Base-by-base conservation (phyloP, 106 monocot species). In the Chionographis japonica region DNA sequence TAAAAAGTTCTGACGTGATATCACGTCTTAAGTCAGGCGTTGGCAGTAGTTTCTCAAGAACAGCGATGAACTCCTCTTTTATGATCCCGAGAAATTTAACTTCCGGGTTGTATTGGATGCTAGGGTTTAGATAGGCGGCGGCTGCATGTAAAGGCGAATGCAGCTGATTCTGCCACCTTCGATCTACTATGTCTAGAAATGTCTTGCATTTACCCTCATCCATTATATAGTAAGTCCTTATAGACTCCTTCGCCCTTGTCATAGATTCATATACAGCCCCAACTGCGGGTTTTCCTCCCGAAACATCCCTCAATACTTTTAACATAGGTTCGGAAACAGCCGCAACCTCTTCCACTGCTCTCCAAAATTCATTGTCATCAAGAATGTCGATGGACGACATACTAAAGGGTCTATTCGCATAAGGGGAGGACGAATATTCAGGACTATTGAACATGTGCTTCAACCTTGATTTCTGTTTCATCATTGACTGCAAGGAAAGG, bases 221-320 rank as follows among this genome's bases (percentile, higher is more conserved):
- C 91, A 95, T 92, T 78, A 95, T 95, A 72, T 91, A 95, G 73
- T 92, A 95, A 17, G 91, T 92, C 53, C 95, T 72, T 55, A 95
- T 86, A n/a, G 88, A 91, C 15, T 95, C 95, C 62, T 84, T 95
- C 17, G 84, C 88, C 68, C 76, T 95, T 4, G 82, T 88, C 88
- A 92, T 95, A 11, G 82, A 89, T 63, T 92, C 95, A 55, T 91
- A 95, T 54, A 95, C 83, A 50, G 79, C 84, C 14, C 91, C 95
- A 16, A 92, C 84, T 39, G 86, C 91, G 18, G 86, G 78, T 74
- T 89, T 95, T 35, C 91, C 78, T 62, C 84, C 88, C 4, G 88
- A 89, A 61, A 95, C 88, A 78, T 95, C 95, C 60, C 95, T 88
- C 70, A 89, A 39, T 20, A 95, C 86, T 64, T 84, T 95, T 75